Conservation (phyloP, 192 early-diverging fungal species). For the Glomus cerebriforme region DNA sequence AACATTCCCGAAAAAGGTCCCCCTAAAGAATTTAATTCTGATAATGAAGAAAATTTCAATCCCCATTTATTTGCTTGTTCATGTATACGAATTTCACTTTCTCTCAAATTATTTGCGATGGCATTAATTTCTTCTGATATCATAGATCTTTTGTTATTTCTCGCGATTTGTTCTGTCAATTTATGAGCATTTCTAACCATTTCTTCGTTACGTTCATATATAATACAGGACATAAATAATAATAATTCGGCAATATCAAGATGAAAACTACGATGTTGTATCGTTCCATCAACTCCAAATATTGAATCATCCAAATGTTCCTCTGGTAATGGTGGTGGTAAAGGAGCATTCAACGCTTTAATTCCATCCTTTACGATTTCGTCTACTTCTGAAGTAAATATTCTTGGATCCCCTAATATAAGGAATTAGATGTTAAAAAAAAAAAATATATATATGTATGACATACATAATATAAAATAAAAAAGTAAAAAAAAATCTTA, state of each 20-base stretch:
- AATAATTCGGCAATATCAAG: neutral
- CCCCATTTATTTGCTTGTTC: constrained; percentile 33
- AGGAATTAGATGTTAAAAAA: neutral
- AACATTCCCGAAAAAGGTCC: constrained; percentile 55
- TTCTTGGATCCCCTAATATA: constrained; percentile 10
- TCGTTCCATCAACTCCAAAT: neutral
- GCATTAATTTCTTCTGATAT: neutral
- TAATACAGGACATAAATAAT: neutral
- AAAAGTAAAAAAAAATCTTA: constrained; percentile 22
- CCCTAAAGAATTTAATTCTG: constrained; percentile 51
- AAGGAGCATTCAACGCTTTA: neutral
- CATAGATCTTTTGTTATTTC: neutral
- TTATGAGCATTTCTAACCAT: neutral
- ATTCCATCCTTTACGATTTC: constrained; percentile 6
- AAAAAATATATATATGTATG: neutral
- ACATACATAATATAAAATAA: neutral
- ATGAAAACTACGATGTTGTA: neutral
- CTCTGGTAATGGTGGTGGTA: neutral
- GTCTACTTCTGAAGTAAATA: neutral
- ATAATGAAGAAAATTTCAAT: constrained; percentile 45
- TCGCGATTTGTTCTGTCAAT: neutral
- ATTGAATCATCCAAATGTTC: neutral
- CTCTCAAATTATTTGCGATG: constrained; percentile 17
- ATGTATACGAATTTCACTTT: constrained; percentile 43
- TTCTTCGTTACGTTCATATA: neutral